Base-by-base conservation (phyloP, 306 rosid genomes). In the Pyrus betulifolia region DNA sequence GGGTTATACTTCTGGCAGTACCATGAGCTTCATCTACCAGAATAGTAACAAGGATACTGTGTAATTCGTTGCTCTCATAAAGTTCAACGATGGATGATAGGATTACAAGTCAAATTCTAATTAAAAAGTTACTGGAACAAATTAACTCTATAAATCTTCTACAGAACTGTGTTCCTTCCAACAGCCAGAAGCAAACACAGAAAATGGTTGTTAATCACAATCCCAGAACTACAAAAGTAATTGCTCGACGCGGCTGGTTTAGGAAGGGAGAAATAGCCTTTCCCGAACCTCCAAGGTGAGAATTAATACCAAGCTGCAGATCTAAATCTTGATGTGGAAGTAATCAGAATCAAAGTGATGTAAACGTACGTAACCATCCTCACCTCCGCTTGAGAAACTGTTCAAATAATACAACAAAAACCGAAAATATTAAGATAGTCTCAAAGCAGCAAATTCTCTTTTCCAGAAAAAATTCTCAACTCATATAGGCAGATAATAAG, bases 301-400 rank as follows among this genome's bases (percentile, higher is more conserved):
- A 9, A 9, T 6, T 31, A 21, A 58, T 55, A 40, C n/a, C 65
- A 42, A 76, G 74, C 80, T 82, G 77, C 57, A 49, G 69, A 74
- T 45, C 85, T 89, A 95, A 33, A 92, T 81, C 84, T 90, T 95
- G 87, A 92, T 83, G 84, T 88, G 83, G 90, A 95, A 95, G 87
- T 95, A 95, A 81, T 95, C 98, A 2, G 85, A 83, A 74, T 90
- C 98, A 19, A 95, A 95, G 82, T 92, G 98, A 79, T 95, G 98
- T 81, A 95, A 77, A 60, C 98, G 89, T 44, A 94, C 93, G 17
- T 85, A 94, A 70, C 98, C 98, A 81, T 94, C 98, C 82, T 94
- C 98, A 57, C 98, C 98, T 80, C 97, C 97, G 64, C 98, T 95
- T 44, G 98, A 84, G 86, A 95, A 95, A 74, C 98, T 95, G 81